phyloP scores from a whole-genome alignment of 352 stramenopile species.

The Nothophytophthora sp. region DNA sequence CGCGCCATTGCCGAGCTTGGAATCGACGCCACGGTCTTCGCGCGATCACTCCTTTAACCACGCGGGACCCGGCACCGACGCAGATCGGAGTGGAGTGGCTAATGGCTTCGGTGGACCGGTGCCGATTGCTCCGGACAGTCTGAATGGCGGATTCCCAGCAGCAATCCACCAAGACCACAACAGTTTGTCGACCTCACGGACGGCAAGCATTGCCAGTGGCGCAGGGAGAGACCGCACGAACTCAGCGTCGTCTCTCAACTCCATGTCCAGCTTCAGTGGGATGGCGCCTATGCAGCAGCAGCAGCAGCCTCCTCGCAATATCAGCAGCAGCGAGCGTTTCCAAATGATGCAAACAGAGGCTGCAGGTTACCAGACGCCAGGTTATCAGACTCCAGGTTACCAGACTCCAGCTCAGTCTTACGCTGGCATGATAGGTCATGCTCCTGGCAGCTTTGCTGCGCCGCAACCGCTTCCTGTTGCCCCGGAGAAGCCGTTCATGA shows the following conservation, averaged over 20 bases:
- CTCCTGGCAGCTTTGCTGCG: slow-evolving; percentile 12
- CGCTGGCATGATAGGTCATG: slow-evolving; percentile 21
- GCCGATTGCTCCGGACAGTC: slow-evolving; percentile 11
- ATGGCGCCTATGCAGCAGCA: slow-evolving; percentile 18
- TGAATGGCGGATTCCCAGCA: slow-evolving; percentile 18
- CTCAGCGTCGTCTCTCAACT: slow-evolving; percentile 41
- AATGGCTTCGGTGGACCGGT: slow-evolving; percentile 6
- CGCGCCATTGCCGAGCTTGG: slow-evolving; percentile 26
- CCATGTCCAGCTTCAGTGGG: slow-evolving; percentile 39
- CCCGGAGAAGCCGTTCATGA: slow-evolving; percentile 55
- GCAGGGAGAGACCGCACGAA: slow-evolving; percentile 32
- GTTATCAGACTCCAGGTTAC: slow-evolving; percentile 16
- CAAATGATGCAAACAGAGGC: slow-evolving; percentile 16
- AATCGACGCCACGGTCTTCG: slow-evolving; percentile 21
- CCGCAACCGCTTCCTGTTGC: neutral
- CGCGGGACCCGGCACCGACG: slow-evolving; percentile 1
- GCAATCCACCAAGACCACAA: slow-evolving; percentile 16
- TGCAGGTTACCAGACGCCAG: slow-evolving; percentile 12
- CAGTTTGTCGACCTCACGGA: slow-evolving; percentile 10
- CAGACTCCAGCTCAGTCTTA: slow-evolving; percentile 10
- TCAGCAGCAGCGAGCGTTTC: slow-evolving; percentile 28
- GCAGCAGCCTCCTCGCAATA: slow-evolving; percentile 16
- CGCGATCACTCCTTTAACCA: slow-evolving; percentile 24
- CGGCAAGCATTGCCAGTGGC: slow-evolving; percentile 10
- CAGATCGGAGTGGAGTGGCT: neutral